Evolutionary conservation across 768 basidiomycete species (phyloP).

Genomic region (Agaricus blazei): DNA sequence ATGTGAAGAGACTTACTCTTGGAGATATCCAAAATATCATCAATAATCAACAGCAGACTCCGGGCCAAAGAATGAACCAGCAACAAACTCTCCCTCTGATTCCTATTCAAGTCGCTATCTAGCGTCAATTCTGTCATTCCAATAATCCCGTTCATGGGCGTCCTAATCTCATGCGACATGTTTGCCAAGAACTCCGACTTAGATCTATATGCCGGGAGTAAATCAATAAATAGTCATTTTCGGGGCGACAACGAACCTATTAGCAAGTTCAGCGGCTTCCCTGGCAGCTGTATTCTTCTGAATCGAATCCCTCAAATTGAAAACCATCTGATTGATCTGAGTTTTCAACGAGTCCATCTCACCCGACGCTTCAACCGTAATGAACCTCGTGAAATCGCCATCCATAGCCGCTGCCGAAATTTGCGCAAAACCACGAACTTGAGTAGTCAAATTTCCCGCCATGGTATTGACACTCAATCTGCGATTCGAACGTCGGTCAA

Average conservation of each 20-base stretch:
- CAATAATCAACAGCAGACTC: constrained; percentile 92
- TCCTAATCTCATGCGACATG: constrained; percentile 98
- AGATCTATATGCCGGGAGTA: constrained; percentile 23
- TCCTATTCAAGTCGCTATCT: constrained; percentile 91
- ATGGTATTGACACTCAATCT: constrained; percentile 97
- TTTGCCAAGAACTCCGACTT: constrained; percentile 99
- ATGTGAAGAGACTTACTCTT: constrained; percentile 70
- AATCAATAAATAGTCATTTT: too few relatives aligned
- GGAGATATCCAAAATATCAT: constrained; percentile 98
- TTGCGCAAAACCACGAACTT: constrained; percentile 98
- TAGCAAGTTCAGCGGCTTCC: constrained; percentile 97
- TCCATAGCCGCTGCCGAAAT: constrained; percentile 98
- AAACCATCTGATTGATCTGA: constrained; percentile 99
- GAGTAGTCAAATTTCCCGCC: constrained; percentile 94
- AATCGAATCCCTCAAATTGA: constrained; percentile 91
- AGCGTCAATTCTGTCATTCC: constrained; percentile 99
- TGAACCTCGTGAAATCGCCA: constrained; percentile 97
- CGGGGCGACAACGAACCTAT: constrained; percentile 36
- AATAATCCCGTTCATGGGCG: constrained; percentile 99
- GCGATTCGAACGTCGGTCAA: background rate
- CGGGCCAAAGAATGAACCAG: constrained; percentile 94
- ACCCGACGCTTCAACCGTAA: constrained; percentile 96
- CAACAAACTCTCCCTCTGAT: constrained; percentile 91
- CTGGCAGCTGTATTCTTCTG: constrained; percentile 98
- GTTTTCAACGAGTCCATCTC: constrained; percentile 99